Percentiles rank a stretch among this genome's conserved stretches.
phyloP scores from a whole-genome alignment of 768 basidiomycete genomes.

The Trametes elegans region DNA sequence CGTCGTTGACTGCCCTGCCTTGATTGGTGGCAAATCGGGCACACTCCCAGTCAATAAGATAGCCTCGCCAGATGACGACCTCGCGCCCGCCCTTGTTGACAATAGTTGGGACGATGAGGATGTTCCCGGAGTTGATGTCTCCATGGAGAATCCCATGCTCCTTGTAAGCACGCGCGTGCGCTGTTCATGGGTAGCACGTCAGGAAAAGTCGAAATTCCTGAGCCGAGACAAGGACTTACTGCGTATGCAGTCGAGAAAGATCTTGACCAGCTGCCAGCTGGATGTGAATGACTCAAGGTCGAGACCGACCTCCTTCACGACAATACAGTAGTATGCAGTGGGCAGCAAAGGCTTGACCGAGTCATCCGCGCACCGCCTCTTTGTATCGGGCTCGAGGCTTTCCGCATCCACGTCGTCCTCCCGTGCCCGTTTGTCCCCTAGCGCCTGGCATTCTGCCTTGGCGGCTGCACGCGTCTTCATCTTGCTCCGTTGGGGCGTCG shows the following conservation, averaged over 20 bases:
- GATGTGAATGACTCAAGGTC: neutral
- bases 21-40: neutral
- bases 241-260: neutral
- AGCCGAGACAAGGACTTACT: neutral
- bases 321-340: conserved; percentile 1
- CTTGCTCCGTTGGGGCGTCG: neutral
- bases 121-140: conserved; percentile 3
- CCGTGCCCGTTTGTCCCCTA: neutral
- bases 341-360: neutral
- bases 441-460: too few relatives aligned
- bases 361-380: neutral
- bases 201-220: neutral
- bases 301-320: neutral
- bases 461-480: neutral
- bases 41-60: neutral
- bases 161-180: neutral
- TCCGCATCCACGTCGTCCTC: neutral
- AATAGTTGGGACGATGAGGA: neutral
- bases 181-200: neutral
- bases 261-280: neutral
- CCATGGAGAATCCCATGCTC: neutral
- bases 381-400: neutral
- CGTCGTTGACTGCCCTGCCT: neutral
- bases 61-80: neutral
- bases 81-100: neutral